A percentile compares a stretch with the other conserved stretches of the same genome.
Conservation (phyloP, 2,329 filamentous ascomycete genomes). For the Aspergillus luchuensis region DNA sequence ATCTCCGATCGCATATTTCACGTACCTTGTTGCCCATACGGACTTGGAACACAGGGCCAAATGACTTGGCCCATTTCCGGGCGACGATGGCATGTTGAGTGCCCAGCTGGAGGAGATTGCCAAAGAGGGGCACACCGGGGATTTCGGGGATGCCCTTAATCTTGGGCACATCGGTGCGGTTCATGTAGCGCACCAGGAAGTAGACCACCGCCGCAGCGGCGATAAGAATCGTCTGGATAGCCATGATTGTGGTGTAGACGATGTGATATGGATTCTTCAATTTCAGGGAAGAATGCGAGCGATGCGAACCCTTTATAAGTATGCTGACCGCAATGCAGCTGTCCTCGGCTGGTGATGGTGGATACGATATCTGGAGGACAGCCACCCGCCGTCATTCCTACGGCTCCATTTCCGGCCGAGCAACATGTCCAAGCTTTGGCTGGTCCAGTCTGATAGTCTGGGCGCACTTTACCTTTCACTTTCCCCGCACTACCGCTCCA, state of each 20-base stretch:
- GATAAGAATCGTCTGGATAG: conserved; percentile 35
- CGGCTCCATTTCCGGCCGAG: too few relatives aligned
- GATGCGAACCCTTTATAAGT: not conserved
- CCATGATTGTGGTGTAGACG: conserved; percentile 24
- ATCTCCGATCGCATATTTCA: not conserved
- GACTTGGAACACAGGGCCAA: conserved; percentile 67
- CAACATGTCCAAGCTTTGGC: too few relatives aligned
- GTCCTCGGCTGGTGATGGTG: not conserved
- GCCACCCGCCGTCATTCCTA: too few relatives aligned
- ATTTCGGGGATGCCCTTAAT: conserved; percentile 65
- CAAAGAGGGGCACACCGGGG: conserved; percentile 64
- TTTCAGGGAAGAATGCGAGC: not conserved
- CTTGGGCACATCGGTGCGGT: conserved; percentile 59
- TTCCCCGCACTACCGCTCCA: too few relatives aligned
- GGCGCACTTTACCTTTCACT: too few relatives aligned
- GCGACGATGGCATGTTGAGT: conserved; percentile 58
- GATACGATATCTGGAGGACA: too few relatives aligned
- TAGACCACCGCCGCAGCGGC: conserved; percentile 40
- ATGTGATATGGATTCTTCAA: not conserved
- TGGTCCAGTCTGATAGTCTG: too few relatives aligned
- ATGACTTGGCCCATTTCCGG: conserved; percentile 60
- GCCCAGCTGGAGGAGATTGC: conserved; percentile 64
- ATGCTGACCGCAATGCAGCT: not conserved
- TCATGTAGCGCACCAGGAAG: conserved; percentile 46
- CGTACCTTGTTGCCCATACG: conserved; percentile 67